A percentile compares a stretch with the other conserved stretches of the same genome.
Conservation (phyloP, 2,329 filamentous ascomycete species). For the Trichoderma polysporum region DNA sequence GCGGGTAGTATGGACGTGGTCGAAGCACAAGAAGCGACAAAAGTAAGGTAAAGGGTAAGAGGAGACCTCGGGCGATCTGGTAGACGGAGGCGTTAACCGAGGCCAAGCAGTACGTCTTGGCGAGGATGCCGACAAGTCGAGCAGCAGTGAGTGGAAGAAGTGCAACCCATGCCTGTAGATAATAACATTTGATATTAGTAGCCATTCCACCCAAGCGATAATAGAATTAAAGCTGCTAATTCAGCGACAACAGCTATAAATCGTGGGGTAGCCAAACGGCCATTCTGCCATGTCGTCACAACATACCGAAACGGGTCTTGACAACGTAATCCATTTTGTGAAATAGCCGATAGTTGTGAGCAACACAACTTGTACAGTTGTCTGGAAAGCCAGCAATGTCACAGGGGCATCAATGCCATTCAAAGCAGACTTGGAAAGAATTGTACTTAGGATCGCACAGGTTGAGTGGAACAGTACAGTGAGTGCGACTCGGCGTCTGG, state of each 20-base stretch:
- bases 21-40: slow-evolving; percentile 10
- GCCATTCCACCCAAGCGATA: background rate
- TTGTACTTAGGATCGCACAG: slow-evolving; percentile 14
- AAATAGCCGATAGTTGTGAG: slow-evolving; percentile 12
- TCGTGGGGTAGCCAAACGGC: background rate
- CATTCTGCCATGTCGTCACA: background rate
- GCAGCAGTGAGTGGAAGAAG: slow-evolving; percentile 15
- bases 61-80: slow-evolving; percentile 11
- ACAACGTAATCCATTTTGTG: slow-evolving; percentile 14
- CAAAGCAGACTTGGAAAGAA: slow-evolving; percentile 10
- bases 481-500: slow-evolving; percentile 8
- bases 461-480: slow-evolving; percentile 16
- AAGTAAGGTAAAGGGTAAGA: background rate
- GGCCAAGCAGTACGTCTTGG: slow-evolving; percentile 13
- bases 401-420: slow-evolving; percentile 13
- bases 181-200: background rate
- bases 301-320: slow-evolving; percentile 14
- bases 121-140: slow-evolving; percentile 14
- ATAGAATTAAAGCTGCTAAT: background rate
- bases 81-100: slow-evolving; percentile 17
- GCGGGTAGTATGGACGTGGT: slow-evolving; percentile 13
- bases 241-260: background rate
- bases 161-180: slow-evolving; percentile 11
- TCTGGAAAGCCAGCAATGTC: slow-evolving; percentile 8
- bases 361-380: background rate